Evolutionary conservation across 129 eudicot species (phyloP).

Genomic region (Flaveria sonorensis): DNA sequence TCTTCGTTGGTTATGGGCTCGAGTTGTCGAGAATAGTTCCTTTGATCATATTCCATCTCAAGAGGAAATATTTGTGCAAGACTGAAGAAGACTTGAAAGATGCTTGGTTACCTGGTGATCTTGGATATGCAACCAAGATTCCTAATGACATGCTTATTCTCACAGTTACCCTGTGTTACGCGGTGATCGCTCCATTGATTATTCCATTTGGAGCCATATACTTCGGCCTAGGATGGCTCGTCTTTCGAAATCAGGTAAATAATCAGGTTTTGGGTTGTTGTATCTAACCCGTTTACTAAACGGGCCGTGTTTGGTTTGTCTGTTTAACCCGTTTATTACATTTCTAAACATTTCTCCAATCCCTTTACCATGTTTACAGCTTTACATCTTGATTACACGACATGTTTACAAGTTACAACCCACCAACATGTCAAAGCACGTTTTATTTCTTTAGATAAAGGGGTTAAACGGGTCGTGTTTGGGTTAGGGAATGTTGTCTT

Average conservation of each 20-base stretch:
- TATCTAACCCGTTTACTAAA: not conserved
- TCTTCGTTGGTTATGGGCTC: slow-evolving; percentile 95
- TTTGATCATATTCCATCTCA: slow-evolving; percentile 70
- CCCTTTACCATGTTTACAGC: too few species aligned
- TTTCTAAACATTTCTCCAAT: too few species aligned
- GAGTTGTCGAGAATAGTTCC: slow-evolving; percentile 89
- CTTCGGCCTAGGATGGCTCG: slow-evolving; percentile 93
- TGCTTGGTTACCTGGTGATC: slow-evolving; percentile 90
- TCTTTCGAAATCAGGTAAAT: slow-evolving; percentile 83
- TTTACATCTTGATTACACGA: too few species aligned
- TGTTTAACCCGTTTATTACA: not conserved
- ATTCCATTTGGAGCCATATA: slow-evolving; percentile 82
- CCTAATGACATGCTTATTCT: slow-evolving; percentile 78
- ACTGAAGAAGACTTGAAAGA: slow-evolving; percentile 75
- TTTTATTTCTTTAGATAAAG: not conserved
- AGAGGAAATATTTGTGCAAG: slow-evolving; percentile 73
- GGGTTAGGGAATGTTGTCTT: not conserved
- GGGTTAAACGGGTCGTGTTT: not conserved
- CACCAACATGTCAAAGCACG: too few species aligned
- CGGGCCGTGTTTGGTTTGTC: not conserved
- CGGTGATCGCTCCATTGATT: slow-evolving; percentile 81
- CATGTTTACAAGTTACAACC: too few species aligned
- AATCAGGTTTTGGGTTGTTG: not conserved
- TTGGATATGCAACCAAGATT: slow-evolving; percentile 76
- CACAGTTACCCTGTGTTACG: slow-evolving; percentile 76